phyloP scores from a whole-genome alignment of 768 basidiomycete genomes.

The Macrolepiota fuliginosa region DNA sequence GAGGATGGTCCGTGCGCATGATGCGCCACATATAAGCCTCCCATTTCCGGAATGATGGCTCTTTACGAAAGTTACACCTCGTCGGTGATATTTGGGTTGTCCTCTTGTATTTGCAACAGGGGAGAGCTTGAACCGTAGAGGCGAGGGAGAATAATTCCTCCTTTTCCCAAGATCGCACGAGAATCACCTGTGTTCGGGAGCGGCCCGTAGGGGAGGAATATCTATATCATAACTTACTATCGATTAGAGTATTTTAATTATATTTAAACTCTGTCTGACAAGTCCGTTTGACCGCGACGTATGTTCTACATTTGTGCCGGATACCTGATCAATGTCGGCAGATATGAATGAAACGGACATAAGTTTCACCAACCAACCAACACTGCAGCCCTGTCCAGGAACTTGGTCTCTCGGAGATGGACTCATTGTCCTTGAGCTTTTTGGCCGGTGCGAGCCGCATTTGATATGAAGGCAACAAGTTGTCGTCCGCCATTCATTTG shows the following conservation, averaged over 20 bases:
- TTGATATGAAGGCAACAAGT: background rate
- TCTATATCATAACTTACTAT: background rate
- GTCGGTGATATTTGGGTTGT: constrained; percentile 71
- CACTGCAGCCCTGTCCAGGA: background rate
- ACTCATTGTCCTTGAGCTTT: background rate
- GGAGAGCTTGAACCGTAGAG: constrained; percentile 51
- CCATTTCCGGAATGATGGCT: background rate
- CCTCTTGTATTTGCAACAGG: constrained; percentile 32
- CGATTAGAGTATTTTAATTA: background rate
- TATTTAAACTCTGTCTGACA: background rate
- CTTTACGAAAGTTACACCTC: constrained; percentile 68
- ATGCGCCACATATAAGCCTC: constrained; percentile 17
- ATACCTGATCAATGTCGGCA: background rate
- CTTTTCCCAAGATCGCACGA: constrained; percentile 67
- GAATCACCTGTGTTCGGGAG: constrained; percentile 39
- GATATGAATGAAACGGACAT: constrained; percentile 6
- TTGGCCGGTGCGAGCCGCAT: background rate
- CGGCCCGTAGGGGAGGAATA: constrained; percentile 69
- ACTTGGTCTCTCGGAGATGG: constrained; percentile 6
- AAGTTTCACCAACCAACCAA: background rate
- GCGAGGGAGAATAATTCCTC: constrained; percentile 55
- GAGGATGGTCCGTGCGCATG: constrained; percentile 53
- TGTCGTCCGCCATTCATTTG: constrained; percentile 3
- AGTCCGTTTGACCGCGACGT: background rate
- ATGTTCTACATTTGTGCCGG: background rate